These are phyloP conservation scores for Saccharomycopsis fibuligera DNA, from an alignment of 805 yeast species.

Conservation along the genomic window DNA sequence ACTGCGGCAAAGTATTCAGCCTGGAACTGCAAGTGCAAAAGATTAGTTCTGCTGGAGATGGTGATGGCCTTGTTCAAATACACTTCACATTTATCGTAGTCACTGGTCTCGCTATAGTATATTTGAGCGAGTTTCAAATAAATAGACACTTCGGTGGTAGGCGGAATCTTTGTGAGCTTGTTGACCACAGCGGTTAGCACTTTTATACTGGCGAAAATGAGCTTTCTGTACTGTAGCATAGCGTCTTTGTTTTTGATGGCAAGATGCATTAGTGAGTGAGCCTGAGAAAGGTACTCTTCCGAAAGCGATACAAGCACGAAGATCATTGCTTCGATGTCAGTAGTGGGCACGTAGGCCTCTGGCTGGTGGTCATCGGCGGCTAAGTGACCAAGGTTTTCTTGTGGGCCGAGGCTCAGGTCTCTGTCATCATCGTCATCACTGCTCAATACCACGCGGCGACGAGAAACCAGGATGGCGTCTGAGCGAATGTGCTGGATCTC, in stretches of 20 bases:
- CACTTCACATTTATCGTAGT: constrained; percentile 8
- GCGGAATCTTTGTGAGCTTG: constrained; percentile 10
- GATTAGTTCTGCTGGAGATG: constrained; percentile 8
- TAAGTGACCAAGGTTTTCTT: no score
- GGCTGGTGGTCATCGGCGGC: no score
- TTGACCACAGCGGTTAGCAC: constrained; percentile 11
- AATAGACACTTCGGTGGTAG: constrained; percentile 10
- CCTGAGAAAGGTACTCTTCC: constrained; percentile 9
- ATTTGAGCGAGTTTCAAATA: constrained; percentile 17
- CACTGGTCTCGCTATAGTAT: constrained; percentile 16
- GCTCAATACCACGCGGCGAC: background rate
- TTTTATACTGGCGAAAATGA: constrained; percentile 17
- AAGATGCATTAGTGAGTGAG: constrained; percentile 7
- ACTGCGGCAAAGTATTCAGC: constrained; percentile 17
- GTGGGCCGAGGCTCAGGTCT: no score
- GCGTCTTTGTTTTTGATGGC: background rate
- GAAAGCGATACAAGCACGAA: constrained; percentile 9
- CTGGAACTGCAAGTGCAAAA: constrained; percentile 12
- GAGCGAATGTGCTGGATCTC: background rate
- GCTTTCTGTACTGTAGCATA: constrained; percentile 6
- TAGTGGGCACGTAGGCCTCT: constrained; percentile 1
- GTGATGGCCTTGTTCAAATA: constrained; percentile 19
- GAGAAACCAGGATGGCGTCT: background rate
- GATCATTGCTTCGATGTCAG: constrained; percentile 11
- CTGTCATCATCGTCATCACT: no score